phyloP scores from a whole-genome alignment of 208 protist species.

The Trichomonas tenax region DNA sequence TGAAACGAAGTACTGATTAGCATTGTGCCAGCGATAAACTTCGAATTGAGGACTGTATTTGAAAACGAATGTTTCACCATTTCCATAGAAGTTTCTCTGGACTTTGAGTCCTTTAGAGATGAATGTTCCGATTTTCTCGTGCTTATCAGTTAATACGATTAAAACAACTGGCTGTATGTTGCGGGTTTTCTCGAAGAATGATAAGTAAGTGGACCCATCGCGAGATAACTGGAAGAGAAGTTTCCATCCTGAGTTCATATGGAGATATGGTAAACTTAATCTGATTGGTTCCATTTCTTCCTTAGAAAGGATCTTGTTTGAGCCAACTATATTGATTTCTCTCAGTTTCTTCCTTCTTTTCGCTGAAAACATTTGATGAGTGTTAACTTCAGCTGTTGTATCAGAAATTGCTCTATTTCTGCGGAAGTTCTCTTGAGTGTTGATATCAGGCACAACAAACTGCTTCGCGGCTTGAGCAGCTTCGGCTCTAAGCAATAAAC shows the following conservation, averaged over 20 bases:
- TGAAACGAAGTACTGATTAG: slow-evolving; percentile 10
- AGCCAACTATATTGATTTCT: not conserved
- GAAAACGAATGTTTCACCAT: slow-evolving; percentile 5
- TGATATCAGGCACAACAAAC: not conserved
- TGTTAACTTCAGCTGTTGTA: not conserved
- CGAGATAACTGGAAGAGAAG: not conserved
- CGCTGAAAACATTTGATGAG: not conserved
- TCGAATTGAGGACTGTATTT: not conserved
- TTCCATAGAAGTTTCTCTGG: not conserved
- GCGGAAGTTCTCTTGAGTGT: not conserved
- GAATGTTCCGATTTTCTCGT: not conserved
- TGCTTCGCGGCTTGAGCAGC: not conserved
- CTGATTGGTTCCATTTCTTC: not conserved
- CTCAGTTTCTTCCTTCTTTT: not conserved
- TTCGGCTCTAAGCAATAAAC: not conserved
- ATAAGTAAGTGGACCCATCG: not conserved
- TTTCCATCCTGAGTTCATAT: not conserved
- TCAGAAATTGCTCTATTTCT: not conserved
- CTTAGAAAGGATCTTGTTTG: not conserved
- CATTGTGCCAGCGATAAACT: not conserved
- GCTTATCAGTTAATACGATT: not conserved
- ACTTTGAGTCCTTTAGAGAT: not conserved
- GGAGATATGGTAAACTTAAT: not conserved
- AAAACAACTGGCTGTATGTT: not conserved
- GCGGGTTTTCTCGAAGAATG: not conserved